A percentile compares a stretch with the other conserved stretches of the same genome.
These are phyloP conservation scores for Alternaria longipes DNA, from an alignment of 2,329 filamentous ascomycete species.

Conservation along the genomic window DNA sequence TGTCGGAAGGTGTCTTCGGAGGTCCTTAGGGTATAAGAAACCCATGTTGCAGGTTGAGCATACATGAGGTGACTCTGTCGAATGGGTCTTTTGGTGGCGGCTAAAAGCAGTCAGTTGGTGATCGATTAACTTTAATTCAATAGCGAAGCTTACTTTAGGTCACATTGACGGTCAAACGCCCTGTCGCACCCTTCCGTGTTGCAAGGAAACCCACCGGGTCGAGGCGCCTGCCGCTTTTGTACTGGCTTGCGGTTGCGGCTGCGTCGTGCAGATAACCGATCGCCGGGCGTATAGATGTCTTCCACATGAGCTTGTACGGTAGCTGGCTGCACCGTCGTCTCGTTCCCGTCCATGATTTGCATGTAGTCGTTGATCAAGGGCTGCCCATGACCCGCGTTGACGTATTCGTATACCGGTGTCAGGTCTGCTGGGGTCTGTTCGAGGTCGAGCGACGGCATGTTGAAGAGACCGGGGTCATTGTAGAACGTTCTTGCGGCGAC, in stretches of 20 bases:
- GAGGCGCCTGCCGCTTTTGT: conserved; percentile 37
- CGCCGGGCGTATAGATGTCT: conserved; percentile 42
- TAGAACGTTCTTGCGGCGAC: conserved; percentile 8
- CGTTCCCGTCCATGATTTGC: conserved; percentile 32
- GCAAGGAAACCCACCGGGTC: conserved; percentile 41
- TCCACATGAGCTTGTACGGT: conserved; percentile 42
- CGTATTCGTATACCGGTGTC: conserved; percentile 13
- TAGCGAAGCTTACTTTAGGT: conserved; percentile 43
- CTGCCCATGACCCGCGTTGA: conserved; percentile 7
- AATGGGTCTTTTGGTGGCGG: conserved; percentile 47
- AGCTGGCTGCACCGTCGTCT: conserved; percentile 36
- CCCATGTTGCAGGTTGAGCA: conserved; percentile 41
- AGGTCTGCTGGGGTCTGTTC: conserved; percentile 15
- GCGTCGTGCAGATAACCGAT: conserved; percentile 25
- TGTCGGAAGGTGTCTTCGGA: conserved; percentile 39
- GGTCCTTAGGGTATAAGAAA: conserved; percentile 50
- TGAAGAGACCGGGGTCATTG: conserved; percentile 3
- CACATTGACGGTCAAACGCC: conserved; percentile 44
- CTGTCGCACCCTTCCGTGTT: conserved; percentile 31
- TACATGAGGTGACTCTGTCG: conserved; percentile 43
- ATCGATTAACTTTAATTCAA: background rate
- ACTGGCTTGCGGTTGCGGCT: conserved; percentile 11
- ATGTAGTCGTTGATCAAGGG: conserved; percentile 24
- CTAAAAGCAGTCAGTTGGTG: conserved; percentile 28
- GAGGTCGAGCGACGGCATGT: conserved; percentile 12